Base-by-base conservation (phyloP, 768 basidiomycete species). In the Tricholoma bakamatsutake region DNA sequence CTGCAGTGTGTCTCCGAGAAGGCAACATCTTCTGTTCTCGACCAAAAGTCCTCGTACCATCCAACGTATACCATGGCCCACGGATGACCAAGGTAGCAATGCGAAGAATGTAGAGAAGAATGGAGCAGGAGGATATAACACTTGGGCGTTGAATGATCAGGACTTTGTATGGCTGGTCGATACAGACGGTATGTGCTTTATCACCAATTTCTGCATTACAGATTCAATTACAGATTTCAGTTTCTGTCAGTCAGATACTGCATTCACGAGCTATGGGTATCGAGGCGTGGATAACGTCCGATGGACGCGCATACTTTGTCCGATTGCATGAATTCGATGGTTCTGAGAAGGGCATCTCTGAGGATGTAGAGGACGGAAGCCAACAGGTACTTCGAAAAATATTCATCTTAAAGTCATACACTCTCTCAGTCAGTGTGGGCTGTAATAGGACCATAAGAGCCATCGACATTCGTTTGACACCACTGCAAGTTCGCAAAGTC, bases 41-140 rank as follows among this genome's bases (percentile, higher is more conserved):
- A 92, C 90, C 0, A 75, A 72, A 60, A 80, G 75, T 54, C 91
- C 92, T 1, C 81, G 88, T 1, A 82, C 90, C 3, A 75, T 93
- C 27, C 91, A 93, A 62, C 82, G 86, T 21, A 88, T 93, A 62
- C 90, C 91, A 1, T 93, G 92, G 90, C 91, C 92, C 7, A 67
- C 71, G 34, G 73, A 78, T 34, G 73, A 72, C 18, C 74, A 75
- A 7, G 66, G 21, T 24, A 24, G 3, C 21, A 24, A 66, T 53
- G 45, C 79, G 28, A 70, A 68, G 11, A 72, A 72, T 17, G 65
- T 24, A 57, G 63, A 28, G 67, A 67, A 56, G 57, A 74, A 61
- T 56, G 70, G 65, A 35, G 69, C 67, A 11, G 62, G 71, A n/a
- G 70, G 70, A 17, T 85, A 88, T 61, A 84, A 89, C 62, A 90